phyloP scores from a whole-genome alignment of 257 asterid species.

The Nicotiana paniculata region DNA sequence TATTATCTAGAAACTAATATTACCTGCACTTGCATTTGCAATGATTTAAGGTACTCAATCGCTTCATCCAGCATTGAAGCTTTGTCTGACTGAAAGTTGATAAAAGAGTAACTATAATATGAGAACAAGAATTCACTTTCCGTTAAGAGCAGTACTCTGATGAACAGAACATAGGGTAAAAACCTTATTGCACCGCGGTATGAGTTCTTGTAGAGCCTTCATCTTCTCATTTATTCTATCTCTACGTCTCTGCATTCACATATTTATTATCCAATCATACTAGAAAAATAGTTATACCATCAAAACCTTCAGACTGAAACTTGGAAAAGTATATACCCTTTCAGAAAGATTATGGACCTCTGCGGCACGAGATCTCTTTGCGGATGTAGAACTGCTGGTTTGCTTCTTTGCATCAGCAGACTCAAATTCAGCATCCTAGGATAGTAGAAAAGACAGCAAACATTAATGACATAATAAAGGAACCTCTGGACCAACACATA shows the following conservation, averaged over 20 bases:
- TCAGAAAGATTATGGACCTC: conserved; percentile 46
- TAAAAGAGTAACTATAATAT: neutral
- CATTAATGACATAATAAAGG: neutral
- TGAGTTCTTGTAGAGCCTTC: conserved; percentile 43
- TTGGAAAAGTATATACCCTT: conserved; percentile 23
- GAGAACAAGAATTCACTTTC: neutral
- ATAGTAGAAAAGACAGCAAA: neutral
- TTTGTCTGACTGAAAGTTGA: conserved; percentile 37
- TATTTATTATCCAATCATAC: neutral
- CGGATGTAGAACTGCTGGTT: conserved; percentile 15
- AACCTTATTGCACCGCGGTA: conserved; percentile 53
- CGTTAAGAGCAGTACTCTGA: neutral
- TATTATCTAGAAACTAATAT: neutral
- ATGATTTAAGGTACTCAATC: conserved; percentile 46
- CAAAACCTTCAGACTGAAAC: neutral
- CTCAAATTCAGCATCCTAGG: conserved; percentile 27
- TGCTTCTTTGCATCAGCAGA: conserved; percentile 27
- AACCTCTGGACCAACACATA: neutral
- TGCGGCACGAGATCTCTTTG: conserved; percentile 48
- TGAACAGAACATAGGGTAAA: neutral
- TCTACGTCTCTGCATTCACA: conserved; percentile 37
- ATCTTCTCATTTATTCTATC: conserved; percentile 49
- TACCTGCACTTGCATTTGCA: conserved; percentile 47
- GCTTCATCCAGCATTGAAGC: conserved; percentile 53
- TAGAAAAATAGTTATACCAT: neutral